Percentiles rank a stretch among this genome's conserved stretches.
phyloP scores from a whole-genome alignment of 352 stramenopile species.

The Phytophthora pisi region DNA sequence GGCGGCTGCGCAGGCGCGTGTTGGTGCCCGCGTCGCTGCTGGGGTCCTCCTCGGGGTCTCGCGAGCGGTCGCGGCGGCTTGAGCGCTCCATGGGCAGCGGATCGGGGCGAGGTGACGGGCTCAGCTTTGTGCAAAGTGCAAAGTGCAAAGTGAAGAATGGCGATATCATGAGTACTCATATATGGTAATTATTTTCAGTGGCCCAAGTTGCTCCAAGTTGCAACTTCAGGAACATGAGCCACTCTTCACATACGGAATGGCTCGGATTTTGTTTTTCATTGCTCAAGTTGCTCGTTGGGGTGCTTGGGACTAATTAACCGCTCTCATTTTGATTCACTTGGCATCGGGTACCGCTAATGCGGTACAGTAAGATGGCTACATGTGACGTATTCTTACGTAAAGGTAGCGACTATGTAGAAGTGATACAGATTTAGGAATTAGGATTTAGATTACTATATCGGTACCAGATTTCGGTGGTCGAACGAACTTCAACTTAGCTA shows the following conservation, averaged over 20 bases:
- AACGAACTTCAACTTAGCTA: constrained; percentile 24
- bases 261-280: too few relatives aligned
- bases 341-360: not conserved
- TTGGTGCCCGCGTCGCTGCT: constrained; percentile 38
- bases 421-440: constrained; percentile 1
- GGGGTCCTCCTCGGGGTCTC: constrained; percentile 27
- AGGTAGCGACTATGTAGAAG: not conserved
- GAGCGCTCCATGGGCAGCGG: constrained; percentile 51
- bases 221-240: too few relatives aligned
- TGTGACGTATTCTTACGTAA: too few relatives aligned
- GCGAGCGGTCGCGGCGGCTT: constrained; percentile 51
- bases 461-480: constrained; percentile 23
- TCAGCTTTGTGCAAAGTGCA: too few relatives aligned
- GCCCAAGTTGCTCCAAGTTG: too few relatives aligned
- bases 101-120: not conserved
- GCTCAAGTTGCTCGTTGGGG: too few relatives aligned
- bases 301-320: too few relatives aligned
- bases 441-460: not conserved
- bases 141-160: too few relatives aligned
- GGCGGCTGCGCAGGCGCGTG: constrained; percentile 45
- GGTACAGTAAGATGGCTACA: not conserved
- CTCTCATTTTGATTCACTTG: too few relatives aligned
- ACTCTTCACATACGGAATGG: too few relatives aligned
- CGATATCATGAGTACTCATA: too few relatives aligned
- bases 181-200: too few relatives aligned